A percentile compares a stretch with the other conserved stretches of the same genome.
These are phyloP conservation scores for Epichloe sibirici DNA, from an alignment of 2,329 filamentous ascomycete genomes.

Conservation along the genomic window DNA sequence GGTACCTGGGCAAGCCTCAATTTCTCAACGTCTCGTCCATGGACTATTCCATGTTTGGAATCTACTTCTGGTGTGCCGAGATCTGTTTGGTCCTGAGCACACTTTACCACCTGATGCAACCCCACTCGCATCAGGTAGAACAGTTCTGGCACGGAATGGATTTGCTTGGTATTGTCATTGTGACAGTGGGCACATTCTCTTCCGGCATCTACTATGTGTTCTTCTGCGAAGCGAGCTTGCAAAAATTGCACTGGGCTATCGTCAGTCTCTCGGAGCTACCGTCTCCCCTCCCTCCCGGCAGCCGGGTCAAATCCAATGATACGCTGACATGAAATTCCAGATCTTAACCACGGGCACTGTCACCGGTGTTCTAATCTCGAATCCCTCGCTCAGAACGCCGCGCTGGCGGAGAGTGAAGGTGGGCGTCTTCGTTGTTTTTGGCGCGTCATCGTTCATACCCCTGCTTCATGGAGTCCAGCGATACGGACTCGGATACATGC, in stretches of 20 bases:
- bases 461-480: slow-evolving; percentile 8
- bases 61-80: slow-evolving; percentile 10
- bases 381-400: slow-evolving; percentile 6
- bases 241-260: slow-evolving; percentile 10
- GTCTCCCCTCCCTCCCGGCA: background rate
- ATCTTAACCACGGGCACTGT: background rate
- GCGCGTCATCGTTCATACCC: slow-evolving; percentile 8
- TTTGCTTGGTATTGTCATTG: slow-evolving; percentile 11
- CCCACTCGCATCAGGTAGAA: slow-evolving; percentile 9
- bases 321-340: background rate
- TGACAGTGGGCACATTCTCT: slow-evolving; percentile 10
- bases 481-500: slow-evolving; percentile 10
- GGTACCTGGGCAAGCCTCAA: background rate
- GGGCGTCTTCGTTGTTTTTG: slow-evolving; percentile 6
- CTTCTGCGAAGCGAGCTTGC: slow-evolving; percentile 7
- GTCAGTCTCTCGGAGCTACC: slow-evolving; percentile 1
- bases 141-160: slow-evolving; percentile 11
- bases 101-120: slow-evolving; percentile 7
- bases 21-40: slow-evolving; percentile 3
- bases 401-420: slow-evolving; percentile 9
- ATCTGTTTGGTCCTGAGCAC: slow-evolving; percentile 7
- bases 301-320: background rate
- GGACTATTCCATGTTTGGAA: slow-evolving; percentile 8
- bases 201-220: slow-evolving; percentile 11
- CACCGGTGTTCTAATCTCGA: slow-evolving; percentile 7